Percentiles rank a stretch among this genome's conserved stretches.
Evolutionary conservation across 1,139 yeast genomes (phyloP).

Genomic region (Debaryomycetaceae sp.): DNA sequence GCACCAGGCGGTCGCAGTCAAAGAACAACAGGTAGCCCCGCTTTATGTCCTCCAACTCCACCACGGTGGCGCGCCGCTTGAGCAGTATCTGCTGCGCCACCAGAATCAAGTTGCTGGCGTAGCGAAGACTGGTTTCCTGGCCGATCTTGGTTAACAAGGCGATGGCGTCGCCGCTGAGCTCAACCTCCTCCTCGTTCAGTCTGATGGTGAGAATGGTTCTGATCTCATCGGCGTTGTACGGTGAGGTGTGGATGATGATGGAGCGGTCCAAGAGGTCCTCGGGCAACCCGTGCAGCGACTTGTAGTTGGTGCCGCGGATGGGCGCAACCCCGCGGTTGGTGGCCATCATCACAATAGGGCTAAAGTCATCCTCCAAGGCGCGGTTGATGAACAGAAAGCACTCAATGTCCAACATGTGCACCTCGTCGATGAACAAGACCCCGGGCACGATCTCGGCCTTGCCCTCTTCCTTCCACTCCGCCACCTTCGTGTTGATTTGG

Average conservation of each 20-base stretch:
- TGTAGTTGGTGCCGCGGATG: constrained; percentile 90
- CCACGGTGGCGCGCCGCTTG: constrained; percentile 68
- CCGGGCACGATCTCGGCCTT: constrained; percentile 99
- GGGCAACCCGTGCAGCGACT: constrained; percentile 96
- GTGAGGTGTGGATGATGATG: constrained; percentile 81
- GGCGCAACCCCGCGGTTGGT: constrained; percentile 92
- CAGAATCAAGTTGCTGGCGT: constrained; percentile 85
- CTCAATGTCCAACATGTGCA: constrained; percentile 97
- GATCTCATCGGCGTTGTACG: constrained; percentile 78
- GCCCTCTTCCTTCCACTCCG: constrained; percentile 99
- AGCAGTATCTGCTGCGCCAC: constrained; percentile 82
- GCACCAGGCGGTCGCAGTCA: constrained; percentile 84
- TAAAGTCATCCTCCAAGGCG: constrained; percentile 93
- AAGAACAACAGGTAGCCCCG: constrained; percentile 83
- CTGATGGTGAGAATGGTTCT: constrained; percentile 81
- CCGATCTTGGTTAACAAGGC: constrained; percentile 91
- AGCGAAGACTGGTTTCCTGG: constrained; percentile 85
- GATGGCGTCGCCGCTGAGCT: constrained; percentile 75
- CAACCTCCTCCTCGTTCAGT: constrained; percentile 96
- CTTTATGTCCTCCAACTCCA: constrained; percentile 82
- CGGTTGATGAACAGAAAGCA: constrained; percentile 94
- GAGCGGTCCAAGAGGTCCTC: constrained; percentile 90
- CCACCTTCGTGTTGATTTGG: constrained; percentile 93
- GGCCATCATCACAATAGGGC: constrained; percentile 98
- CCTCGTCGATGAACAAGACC: constrained; percentile 95